phyloP scores from a whole-genome alignment of 768 basidiomycete genomes.

The Pleurotus giganteus region DNA sequence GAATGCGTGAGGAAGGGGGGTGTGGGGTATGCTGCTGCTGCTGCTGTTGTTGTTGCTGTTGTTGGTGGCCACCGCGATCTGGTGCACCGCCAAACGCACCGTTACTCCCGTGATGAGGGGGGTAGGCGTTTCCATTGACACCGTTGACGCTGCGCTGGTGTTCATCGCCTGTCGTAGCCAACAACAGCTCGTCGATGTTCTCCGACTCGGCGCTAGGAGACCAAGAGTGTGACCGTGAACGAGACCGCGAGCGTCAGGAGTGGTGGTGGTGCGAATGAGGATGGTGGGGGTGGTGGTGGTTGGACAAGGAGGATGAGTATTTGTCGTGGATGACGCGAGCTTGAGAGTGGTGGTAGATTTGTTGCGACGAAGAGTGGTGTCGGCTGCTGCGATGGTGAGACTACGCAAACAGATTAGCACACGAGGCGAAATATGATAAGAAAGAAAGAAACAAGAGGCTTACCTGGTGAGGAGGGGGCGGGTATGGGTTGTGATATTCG shows the following conservation, averaged over 20 bases:
- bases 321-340: neutral
- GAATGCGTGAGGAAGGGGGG: neutral
- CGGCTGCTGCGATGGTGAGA: slow-evolving; percentile 5
- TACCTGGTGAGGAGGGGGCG: neutral
- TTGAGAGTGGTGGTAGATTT: neutral
- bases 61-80: too few relatives aligned
- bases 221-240: slow-evolving; percentile 22
- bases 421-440: too few relatives aligned
- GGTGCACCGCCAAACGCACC: too few relatives aligned
- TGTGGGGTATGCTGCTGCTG: neutral
- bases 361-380: neutral
- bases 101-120: too few relatives aligned
- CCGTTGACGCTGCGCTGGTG: neutral
- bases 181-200: slow-evolving; percentile 41
- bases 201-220: slow-evolving; percentile 11
- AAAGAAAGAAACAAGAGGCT: neutral
- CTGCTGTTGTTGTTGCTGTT: neutral
- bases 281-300: neutral
- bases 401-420: neutral
- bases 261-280: slow-evolving; percentile 9
- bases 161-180: slow-evolving; percentile 33
- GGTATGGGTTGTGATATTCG: neutral
- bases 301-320: neutral
- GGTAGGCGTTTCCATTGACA: neutral
- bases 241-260: slow-evolving; percentile 7